Evolutionary conservation across 192 early-diverging fungal genomes (phyloP).

Genomic region (Podila minutissima): DNA sequence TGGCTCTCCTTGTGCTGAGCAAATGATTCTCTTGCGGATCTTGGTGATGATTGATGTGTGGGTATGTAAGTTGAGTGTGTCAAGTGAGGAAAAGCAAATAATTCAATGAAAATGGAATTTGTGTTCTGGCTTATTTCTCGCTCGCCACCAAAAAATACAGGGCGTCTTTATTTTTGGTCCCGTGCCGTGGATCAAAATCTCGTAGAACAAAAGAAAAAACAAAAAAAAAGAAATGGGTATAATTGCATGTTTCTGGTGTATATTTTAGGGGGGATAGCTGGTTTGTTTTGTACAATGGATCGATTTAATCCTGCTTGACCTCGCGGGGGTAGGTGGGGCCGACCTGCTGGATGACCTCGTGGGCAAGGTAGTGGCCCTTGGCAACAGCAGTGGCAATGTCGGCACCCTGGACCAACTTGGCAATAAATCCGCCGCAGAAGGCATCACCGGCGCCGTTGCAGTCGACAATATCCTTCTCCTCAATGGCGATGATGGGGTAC

Average conservation of each 20-base stretch:
- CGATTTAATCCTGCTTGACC: constrained; percentile 25
- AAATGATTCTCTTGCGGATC: too few species aligned
- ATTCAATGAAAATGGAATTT: too few species aligned
- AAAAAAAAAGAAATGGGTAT: background rate
- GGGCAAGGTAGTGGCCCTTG: constrained; percentile 93
- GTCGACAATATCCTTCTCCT: constrained; percentile 83
- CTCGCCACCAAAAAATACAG: too few species aligned
- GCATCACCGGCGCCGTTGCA: constrained; percentile 99
- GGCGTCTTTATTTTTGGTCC: too few species aligned
- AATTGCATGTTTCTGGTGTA: background rate
- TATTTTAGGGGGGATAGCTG: background rate
- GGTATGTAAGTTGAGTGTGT: too few species aligned
- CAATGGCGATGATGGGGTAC: constrained; percentile 68
- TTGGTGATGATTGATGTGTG: too few species aligned
- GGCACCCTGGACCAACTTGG: constrained; percentile 80
- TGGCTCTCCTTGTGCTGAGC: too few species aligned
- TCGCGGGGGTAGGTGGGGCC: constrained; percentile 76
- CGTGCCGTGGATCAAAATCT: too few species aligned
- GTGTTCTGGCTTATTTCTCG: too few species aligned
- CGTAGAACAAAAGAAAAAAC: background rate
- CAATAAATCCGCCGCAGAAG: constrained; percentile 94
- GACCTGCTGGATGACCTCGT: constrained; percentile 82
- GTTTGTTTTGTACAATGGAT: background rate
- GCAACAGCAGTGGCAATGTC: constrained; percentile 72
- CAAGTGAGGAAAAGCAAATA: too few species aligned